These are phyloP conservation scores for Colletotrichum cuscutae DNA, from an alignment of 2,329 filamentous ascomycete species.

Conservation along the genomic window DNA sequence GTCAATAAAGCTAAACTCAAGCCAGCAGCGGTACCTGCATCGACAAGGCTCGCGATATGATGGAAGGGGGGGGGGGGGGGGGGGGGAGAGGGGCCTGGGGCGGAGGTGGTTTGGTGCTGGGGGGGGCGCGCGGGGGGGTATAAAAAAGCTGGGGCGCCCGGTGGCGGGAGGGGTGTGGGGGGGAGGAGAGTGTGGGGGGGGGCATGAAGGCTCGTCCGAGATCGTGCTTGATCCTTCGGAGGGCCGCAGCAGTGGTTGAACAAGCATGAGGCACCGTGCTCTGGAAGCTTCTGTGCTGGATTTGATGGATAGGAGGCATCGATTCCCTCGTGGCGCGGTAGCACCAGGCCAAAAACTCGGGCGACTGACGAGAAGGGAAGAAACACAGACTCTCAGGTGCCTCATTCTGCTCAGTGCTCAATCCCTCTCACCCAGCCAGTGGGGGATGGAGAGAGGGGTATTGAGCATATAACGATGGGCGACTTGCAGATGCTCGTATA, in stretches of 20 bases:
- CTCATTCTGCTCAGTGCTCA: neutral
- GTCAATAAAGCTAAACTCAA: neutral
- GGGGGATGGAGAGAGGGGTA: neutral
- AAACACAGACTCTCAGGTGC: slow-evolving; percentile 1
- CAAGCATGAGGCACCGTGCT: neutral
- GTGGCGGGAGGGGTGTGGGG: too few species aligned
- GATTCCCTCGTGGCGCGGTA: slow-evolving; percentile 11
- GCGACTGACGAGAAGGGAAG: neutral
- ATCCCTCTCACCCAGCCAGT: neutral
- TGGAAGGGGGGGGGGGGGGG: too few species aligned
- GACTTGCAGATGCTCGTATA: slow-evolving; percentile 14
- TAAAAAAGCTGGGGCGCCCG: too few species aligned
- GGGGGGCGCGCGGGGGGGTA: too few species aligned
- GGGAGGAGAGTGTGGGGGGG: too few species aligned
- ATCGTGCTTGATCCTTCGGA: neutral
- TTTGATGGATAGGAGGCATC: too few species aligned
- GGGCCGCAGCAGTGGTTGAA: neutral
- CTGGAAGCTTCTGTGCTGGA: neutral
- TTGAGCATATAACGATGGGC: neutral
- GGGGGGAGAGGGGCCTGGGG: too few species aligned
- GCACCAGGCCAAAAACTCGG: neutral
- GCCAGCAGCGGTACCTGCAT: neutral
- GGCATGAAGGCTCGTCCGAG: slow-evolving; percentile 4
- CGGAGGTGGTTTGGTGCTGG: too few species aligned
- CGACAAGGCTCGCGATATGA: too few species aligned